Base-by-base conservation (phyloP, 2,329 filamentous ascomycete species). In the Pseudogymnoascus sp. region DNA sequence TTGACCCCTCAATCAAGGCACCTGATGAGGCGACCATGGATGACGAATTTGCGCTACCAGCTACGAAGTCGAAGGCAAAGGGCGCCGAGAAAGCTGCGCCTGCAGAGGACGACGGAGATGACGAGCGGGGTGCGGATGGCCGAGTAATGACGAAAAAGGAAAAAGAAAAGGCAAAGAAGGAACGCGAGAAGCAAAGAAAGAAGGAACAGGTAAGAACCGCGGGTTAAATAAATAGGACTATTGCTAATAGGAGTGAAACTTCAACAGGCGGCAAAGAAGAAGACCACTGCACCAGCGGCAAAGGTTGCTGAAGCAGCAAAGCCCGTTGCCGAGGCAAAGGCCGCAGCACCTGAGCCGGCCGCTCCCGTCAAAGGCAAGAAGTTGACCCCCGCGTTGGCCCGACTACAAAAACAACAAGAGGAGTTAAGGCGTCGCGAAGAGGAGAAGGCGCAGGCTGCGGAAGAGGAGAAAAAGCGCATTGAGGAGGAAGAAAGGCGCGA, bases 81-180 rank as follows among this genome's bases (percentile, higher is more conserved):
- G 81, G 74, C 73, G 78, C 76, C 69, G 71, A 74, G 73, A 71
- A 79, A 71, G 65, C 77, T 65, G 74, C 75, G 43, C 71, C 75
- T 15, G 73, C 78, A 65, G 74, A 77, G 57, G 73, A 75, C 14
- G 80, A 76, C 22, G 81, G 78, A 5, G 80, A 78, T 2, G 80
- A 79, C 18, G 80, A 80, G 15, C 80, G 76, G 9, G 83, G 74
- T 6, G 80, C 79, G 3, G 78, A 79, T 62, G 87, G 87, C 47
- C 83, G 86, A 61, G 81, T 97, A 57, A 86, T 97, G 77, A 96
- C 91, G 38, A 99, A 97, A 83, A 94, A 95, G 62, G 92, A 99
- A 78, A 99, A 99, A 79, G 94, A 99, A 75, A 96, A 91, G 76
- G 82, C 93, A 71, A 97, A 93, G 82, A 99, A 97, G 78, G 94